These are phyloP conservation scores for Saccharomycopsis selenospora DNA, from an alignment of 805 yeast genomes.

Conservation along the genomic window DNA sequence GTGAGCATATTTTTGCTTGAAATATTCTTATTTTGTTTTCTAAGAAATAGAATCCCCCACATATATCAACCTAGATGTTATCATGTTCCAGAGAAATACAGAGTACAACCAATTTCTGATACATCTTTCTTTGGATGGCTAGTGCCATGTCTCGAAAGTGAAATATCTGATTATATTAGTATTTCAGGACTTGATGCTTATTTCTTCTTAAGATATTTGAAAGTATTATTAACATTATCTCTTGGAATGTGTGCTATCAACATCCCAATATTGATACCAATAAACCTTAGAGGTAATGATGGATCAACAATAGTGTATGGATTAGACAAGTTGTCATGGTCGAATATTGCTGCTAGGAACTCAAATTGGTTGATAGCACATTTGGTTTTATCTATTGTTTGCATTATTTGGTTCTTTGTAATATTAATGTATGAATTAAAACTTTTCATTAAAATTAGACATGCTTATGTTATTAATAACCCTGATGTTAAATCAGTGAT, in stretches of 20 bases:
- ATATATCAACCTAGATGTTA: conserved; percentile 52
- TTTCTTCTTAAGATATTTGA: conserved; percentile 58
- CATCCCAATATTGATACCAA: conserved; percentile 55
- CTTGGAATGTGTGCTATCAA: conserved; percentile 44
- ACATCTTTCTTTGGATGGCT: conserved; percentile 53
- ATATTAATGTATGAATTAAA: conserved; percentile 51
- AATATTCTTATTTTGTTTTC: conserved; percentile 29
- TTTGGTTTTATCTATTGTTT: conserved; percentile 48
- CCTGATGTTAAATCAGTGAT: conserved; percentile 28
- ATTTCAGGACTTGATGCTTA: conserved; percentile 66
- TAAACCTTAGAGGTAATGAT: conserved; percentile 39
- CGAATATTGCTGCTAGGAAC: conserved; percentile 53
- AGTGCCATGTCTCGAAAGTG: conserved; percentile 33
- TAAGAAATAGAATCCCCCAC: conserved; percentile 29
- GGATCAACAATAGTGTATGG: conserved; percentile 32
- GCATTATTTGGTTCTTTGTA: conserved; percentile 50
- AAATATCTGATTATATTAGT: conserved; percentile 36
- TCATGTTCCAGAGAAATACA: conserved; percentile 35
- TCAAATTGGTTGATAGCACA: conserved; percentile 52
- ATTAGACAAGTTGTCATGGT: conserved; percentile 62
- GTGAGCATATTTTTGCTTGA: not conserved
- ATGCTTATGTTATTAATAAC: conserved; percentile 32
- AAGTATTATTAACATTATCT: conserved; percentile 45
- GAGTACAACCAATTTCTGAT: conserved; percentile 25
- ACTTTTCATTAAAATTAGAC: conserved; percentile 42